phyloP scores from a whole-genome alignment of 78 protist genomes.

The Emiliania huxleyi region DNA sequence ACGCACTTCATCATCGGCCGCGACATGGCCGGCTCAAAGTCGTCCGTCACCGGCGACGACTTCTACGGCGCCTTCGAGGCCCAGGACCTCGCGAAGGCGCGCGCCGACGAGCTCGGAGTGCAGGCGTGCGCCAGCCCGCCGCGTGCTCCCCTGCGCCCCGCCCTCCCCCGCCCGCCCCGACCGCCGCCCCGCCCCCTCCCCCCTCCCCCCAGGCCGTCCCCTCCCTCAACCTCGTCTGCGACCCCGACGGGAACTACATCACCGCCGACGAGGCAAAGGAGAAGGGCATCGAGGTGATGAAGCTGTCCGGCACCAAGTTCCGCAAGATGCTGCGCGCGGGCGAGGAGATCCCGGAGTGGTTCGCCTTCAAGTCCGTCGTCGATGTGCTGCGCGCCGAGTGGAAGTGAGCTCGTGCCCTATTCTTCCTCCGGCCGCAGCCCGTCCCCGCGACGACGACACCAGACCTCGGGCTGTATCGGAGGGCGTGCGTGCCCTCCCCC shows the following conservation, averaged over 20 bases:
- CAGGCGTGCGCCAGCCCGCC: no score
- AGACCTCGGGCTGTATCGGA: no score
- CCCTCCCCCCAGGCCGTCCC: no score
- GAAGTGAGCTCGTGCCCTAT: neutral
- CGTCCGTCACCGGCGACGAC: conserved; percentile 60
- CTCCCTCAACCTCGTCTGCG: conserved; percentile 82
- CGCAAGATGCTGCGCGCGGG: conserved; percentile 66
- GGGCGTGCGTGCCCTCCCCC: no score
- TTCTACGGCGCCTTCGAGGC: conserved; percentile 73
- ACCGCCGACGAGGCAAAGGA: conserved; percentile 57
- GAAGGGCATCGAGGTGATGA: conserved; percentile 50
- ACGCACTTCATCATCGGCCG: conserved; percentile 94
- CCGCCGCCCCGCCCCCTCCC: no score
- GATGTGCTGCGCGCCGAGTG: conserved; percentile 66
- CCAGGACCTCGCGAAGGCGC: conserved; percentile 67
- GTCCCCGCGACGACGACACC: no score
- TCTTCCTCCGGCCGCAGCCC: no score
- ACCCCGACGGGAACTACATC: conserved; percentile 53
- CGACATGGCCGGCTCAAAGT: conserved; percentile 89
- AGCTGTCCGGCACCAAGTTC: conserved; percentile 69
- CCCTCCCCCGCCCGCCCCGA: no score
- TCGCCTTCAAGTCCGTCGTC: conserved; percentile 88
- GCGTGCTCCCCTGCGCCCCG: no score
- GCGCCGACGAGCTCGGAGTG: conserved; percentile 70
- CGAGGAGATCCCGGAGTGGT: conserved; percentile 93